Evolutionary conservation across 495 filamentous ascomycete species (phyloP), one percentile per base, ranked within the genome.

Genomic region (Aspergillus funiculosus): DNA sequence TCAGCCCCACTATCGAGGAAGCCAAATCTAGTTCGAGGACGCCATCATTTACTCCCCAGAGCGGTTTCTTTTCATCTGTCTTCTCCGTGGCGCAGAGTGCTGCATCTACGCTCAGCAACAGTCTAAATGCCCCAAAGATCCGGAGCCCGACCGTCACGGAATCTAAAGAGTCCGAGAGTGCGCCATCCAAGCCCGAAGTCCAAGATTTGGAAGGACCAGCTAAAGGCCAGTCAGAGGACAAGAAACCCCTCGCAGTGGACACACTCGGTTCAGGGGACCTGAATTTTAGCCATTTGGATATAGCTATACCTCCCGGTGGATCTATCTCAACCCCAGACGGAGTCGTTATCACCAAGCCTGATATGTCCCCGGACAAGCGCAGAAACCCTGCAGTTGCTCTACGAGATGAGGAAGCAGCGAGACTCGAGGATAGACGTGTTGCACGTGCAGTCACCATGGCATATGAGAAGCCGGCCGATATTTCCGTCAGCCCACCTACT

Each of bases 71-170:
- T 63, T 91, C 87, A 5, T 86, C 83, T 11, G 84, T 97, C 58
- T 87, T 98, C 54, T 89, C 88, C 22, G 91, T 82, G 21, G 90
- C 91, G 11, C 92, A 97, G 58, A 97, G 86, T 66, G 91, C 94
- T 28, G 91, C 92, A n/a, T 89, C 78, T 52, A 82, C 80, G 2
- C 57, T 99, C 4, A 89, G 78, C 52, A 95, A 79, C 57, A 89
- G 76, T 36, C 86, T 97, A 20, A 89, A 87, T 50, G 77, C 62
- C 1, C 73, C 68, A 17, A 68, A 59, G 42, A 64, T 57, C 30
- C 63, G 73, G 24, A 66, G 49, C 19, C 49, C 48, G 15, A 62
- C 66, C 11, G 58, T 60, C 26, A 35, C 54, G 6, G 47, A 43
- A 7, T 28, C 59, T 6, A 42, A 29, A 10, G 65, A 67, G 5